Conservation (phyloP, 257 asterid species). For the Paulownia fortunei region DNA sequence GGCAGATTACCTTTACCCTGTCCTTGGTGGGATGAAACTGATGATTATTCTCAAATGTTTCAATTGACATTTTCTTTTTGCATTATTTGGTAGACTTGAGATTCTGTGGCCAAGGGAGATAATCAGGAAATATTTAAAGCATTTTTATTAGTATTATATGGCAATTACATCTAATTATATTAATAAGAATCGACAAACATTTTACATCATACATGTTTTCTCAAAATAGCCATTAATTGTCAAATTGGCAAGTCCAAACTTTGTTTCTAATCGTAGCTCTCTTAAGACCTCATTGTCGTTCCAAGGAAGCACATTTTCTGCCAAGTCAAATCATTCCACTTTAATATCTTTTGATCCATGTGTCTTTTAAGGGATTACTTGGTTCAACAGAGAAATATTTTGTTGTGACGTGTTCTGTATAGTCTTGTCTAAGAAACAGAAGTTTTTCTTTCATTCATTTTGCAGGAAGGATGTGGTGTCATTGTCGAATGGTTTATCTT, state of each 20-base stretch:
- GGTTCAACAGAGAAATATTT: slow-evolving; percentile 19
- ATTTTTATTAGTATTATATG: not conserved
- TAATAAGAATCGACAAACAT: not conserved
- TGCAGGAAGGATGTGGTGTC: slow-evolving; percentile 99
- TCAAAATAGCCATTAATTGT: not conserved
- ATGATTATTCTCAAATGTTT: not conserved
- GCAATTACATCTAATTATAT: not conserved
- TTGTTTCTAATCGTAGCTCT: slow-evolving; percentile 3
- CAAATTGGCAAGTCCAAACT: not conserved
- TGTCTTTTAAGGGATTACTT: slow-evolving; percentile 2
- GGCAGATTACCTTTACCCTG: slow-evolving; percentile 9
- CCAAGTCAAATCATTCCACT: slow-evolving; percentile 15
- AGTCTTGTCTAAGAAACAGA: slow-evolving; percentile 25
- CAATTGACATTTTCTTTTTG: slow-evolving; percentile 3
- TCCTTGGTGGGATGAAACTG: slow-evolving; percentile 19
- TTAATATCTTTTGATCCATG: not conserved
- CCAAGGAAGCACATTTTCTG: slow-evolving; percentile 14
- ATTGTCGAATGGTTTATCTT: slow-evolving; percentile 98
- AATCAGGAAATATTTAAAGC: not conserved
- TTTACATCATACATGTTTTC: not conserved
- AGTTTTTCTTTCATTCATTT: slow-evolving; percentile 24
- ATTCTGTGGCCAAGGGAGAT: slow-evolving; percentile 3
- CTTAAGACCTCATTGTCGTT: not conserved
- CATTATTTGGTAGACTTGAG: slow-evolving; percentile 16
- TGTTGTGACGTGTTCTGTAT: not conserved